Conservation (phyloP, 1,284 basidiomycete genomes). For the Cryptococcus hybrid region DNA sequence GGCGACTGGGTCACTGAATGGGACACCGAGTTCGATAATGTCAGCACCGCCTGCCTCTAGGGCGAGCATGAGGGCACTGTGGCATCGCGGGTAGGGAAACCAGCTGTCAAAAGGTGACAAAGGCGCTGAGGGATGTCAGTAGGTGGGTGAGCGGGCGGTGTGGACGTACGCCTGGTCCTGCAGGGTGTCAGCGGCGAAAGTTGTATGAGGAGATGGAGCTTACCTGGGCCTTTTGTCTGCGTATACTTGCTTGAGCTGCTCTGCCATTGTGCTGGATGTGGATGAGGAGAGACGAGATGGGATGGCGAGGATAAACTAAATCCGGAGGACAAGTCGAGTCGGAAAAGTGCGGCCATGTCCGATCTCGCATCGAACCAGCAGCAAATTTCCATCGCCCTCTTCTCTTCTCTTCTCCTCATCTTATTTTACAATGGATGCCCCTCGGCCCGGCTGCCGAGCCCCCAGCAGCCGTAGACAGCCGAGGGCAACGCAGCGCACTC, state of each 20-base stretch:
- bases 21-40: slow-evolving; percentile 93
- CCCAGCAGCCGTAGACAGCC: slow-evolving; percentile 1
- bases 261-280: slow-evolving; percentile 56
- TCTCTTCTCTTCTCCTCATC: background rate
- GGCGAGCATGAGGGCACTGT: slow-evolving; percentile 87
- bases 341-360: background rate
- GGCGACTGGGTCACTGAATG: slow-evolving; percentile 95
- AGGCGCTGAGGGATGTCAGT: slow-evolving; percentile 57
- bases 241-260: slow-evolving; percentile 72
- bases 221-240: slow-evolving; percentile 67
- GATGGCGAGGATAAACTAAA: too few relatives aligned
- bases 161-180: slow-evolving; percentile 19
- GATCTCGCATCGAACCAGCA: background rate
- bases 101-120: slow-evolving; percentile 91
- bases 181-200: background rate
- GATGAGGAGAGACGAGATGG: background rate
- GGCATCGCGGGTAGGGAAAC: slow-evolving; percentile 72
- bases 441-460: background rate
- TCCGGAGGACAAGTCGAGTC: background rate
- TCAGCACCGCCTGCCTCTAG: slow-evolving; percentile 92
- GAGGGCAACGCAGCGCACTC: background rate
- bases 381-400: background rate
- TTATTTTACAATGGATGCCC: background rate
- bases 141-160: background rate
- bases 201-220: slow-evolving; percentile 9